Conservation (phyloP, 805 yeast species). For the Metschnikowia henanensis region DNA sequence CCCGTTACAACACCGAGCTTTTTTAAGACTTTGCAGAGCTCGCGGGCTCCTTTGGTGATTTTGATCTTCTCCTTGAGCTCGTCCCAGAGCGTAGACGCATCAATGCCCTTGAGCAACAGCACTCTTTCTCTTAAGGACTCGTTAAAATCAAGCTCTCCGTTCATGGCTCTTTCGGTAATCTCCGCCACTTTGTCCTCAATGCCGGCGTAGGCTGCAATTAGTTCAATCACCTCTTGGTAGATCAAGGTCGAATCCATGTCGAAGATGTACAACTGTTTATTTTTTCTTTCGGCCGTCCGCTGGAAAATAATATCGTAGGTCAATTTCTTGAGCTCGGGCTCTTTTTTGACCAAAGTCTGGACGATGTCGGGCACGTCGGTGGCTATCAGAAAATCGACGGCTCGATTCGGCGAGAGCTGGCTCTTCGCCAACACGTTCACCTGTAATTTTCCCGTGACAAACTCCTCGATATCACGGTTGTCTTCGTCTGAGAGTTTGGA, state of each 20-base stretch:
- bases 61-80: conserved; percentile 66
- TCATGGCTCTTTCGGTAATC: conserved; percentile 94
- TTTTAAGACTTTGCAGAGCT: conserved; percentile 63
- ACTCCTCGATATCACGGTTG: conserved; percentile 10
- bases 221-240: conserved; percentile 93
- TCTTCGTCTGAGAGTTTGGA: conserved; percentile 11
- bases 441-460: conserved; percentile 12
- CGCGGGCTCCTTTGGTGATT: conserved; percentile 85
- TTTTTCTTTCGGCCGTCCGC: conserved; percentile 20
- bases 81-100: conserved; percentile 71
- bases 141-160: conserved; percentile 90
- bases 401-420: conserved; percentile 19
- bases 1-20: conserved; percentile 67
- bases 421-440: conserved; percentile 13
- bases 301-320: conserved; percentile 37
- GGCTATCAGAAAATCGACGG: conserved; percentile 19
- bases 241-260: conserved; percentile 98
- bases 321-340: conserved; percentile 5
- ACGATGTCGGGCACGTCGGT: conserved; percentile 17
- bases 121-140: conserved; percentile 80
- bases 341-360: conserved; percentile 11
- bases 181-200: conserved; percentile 85
- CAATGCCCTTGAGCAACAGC: conserved; percentile 76
- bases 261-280: conserved; percentile 70
- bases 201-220: conserved; percentile 91